These are phyloP conservation scores for Cyanidioschyzon merolae DNA, from an alignment of 23 red algal genomes.

Conservation along the genomic window DNA sequence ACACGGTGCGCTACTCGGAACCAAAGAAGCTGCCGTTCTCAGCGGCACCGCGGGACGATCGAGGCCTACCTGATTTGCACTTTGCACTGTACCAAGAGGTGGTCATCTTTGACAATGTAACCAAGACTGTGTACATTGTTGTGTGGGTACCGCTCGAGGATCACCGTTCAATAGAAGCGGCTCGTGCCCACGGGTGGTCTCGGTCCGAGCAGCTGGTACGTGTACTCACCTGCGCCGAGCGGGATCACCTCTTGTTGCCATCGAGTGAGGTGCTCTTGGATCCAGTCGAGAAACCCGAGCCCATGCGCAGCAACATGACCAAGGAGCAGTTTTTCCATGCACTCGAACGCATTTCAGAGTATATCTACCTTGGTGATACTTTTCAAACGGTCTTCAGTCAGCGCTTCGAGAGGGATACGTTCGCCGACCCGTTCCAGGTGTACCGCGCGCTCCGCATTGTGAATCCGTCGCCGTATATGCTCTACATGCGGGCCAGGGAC, in stretches of 20 bases:
- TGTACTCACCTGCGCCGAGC: slow-evolving; percentile 15
- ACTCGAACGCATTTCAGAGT: slow-evolving; percentile 44
- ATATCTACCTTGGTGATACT: slow-evolving; percentile 76
- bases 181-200: slow-evolving; percentile 9
- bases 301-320: slow-evolving; percentile 68
- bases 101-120: slow-evolving; percentile 75
- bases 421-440: slow-evolving; percentile 59
- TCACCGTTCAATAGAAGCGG: neutral
- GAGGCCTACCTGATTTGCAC: slow-evolving; percentile 71
- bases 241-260: slow-evolving; percentile 21
- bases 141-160: slow-evolving; percentile 61
- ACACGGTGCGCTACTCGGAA: slow-evolving; percentile 95
- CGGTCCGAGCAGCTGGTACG: slow-evolving; percentile 27
- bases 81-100: slow-evolving; percentile 66
- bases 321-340: slow-evolving; percentile 75
- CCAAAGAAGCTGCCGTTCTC: slow-evolving; percentile 70
- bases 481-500: slow-evolving; percentile 68
- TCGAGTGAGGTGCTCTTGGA: slow-evolving; percentile 47
- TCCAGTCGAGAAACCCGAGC: slow-evolving; percentile 26
- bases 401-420: slow-evolving; percentile 77
- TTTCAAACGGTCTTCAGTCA: slow-evolving; percentile 96
- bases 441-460: slow-evolving; percentile 90
- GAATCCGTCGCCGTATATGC: slow-evolving; percentile 99
- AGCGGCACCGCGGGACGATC: slow-evolving; percentile 64
- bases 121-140: slow-evolving; percentile 62